Evolutionary conservation across 2,329 filamentous ascomycete genomes (phyloP), one percentile per base, ranked within the genome.

Genomic region (Apiospora koreana): DNA sequence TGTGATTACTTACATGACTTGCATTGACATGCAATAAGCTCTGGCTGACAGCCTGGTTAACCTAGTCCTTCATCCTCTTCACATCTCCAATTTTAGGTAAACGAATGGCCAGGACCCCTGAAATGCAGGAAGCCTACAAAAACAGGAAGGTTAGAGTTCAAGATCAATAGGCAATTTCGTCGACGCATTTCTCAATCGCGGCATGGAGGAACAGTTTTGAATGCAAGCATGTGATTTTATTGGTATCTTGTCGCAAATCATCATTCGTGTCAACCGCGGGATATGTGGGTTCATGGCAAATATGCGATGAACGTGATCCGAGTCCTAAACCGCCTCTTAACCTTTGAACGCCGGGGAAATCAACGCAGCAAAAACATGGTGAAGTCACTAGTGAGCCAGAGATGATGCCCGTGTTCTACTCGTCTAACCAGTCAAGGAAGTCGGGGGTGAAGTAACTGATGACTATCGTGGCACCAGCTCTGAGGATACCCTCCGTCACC

Each of bases 391-490:
- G 28, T 12, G 31, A 62, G 31, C 18, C 54, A 2, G 3, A n/a
- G 16, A 38, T n/a, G 31, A 16, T 31, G 16, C 6, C 54, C 31
- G 2, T n/a, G 8, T 25, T 58, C 43, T 81, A 89, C 72, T 85
- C 85, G 72, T 88, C 86, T 70, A 92, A 82, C 89, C 89, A 92
- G 79, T 92, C 89, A 35, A 92, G 82, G 78, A 92, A 91, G 74
- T 92, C 93, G 0, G 96, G 96, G 0, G 93, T 95, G 78, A 98
- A 98, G 82, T 99, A 99, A 81, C 90, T 96, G 76, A 98, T 89
- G 58, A 99, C 88, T 77, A 99, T 98, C 0, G 92, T 95, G 8
- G 96, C 96, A 58, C 96, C 96, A 10, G 96, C 96, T 75, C 96
- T 88, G 71, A 99, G 83, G 73, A 99, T 98, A 31, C 95, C 94